Evolutionary conservation across 163 green algal genomes (phyloP).

Genomic region (Scenedesmus sp.): DNA sequence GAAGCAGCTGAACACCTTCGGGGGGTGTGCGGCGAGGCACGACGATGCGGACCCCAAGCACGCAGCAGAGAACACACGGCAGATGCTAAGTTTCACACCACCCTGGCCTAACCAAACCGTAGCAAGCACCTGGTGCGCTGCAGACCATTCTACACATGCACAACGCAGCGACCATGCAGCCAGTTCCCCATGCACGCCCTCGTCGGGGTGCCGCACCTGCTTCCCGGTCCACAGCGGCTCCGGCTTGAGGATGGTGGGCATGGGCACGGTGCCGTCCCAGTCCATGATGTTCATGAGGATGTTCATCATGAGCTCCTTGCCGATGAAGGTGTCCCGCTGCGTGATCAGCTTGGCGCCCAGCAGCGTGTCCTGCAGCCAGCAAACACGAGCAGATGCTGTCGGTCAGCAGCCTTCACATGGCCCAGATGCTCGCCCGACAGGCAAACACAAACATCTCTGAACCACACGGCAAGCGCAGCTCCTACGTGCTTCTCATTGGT

Average conservation of each 20-base stretch:
- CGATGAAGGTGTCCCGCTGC: constrained; percentile 98
- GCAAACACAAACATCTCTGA: too few relatives aligned
- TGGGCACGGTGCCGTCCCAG: constrained; percentile 95
- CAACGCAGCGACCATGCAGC: too few relatives aligned
- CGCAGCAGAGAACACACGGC: too few relatives aligned
- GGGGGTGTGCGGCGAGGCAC: too few relatives aligned
- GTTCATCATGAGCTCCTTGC: constrained; percentile 97
- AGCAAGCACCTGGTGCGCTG: too few relatives aligned
- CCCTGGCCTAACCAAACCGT: too few relatives aligned
- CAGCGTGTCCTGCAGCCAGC: constrained; percentile 90
- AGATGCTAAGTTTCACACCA: too few relatives aligned
- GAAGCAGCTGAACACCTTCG: constrained; percentile 91
- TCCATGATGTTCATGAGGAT: constrained; percentile 94
- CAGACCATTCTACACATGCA: too few relatives aligned
- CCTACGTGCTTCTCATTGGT: too few relatives aligned
- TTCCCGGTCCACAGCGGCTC: constrained; percentile 98
- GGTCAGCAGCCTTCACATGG: not conserved
- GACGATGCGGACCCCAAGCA: too few relatives aligned
- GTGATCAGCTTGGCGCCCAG: constrained; percentile 95
- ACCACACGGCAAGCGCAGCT: not conserved
- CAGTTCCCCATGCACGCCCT: too few relatives aligned
- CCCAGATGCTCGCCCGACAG: not conserved
- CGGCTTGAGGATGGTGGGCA: constrained; percentile 96
- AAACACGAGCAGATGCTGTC: not conserved
- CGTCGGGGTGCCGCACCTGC: constrained; percentile 86